Percentiles rank a stretch among this genome's conserved stretches.
Evolutionary conservation across 495 filamentous ascomycete species (phyloP).

Genomic region (Friedmanniomyces endolithicus): DNA sequence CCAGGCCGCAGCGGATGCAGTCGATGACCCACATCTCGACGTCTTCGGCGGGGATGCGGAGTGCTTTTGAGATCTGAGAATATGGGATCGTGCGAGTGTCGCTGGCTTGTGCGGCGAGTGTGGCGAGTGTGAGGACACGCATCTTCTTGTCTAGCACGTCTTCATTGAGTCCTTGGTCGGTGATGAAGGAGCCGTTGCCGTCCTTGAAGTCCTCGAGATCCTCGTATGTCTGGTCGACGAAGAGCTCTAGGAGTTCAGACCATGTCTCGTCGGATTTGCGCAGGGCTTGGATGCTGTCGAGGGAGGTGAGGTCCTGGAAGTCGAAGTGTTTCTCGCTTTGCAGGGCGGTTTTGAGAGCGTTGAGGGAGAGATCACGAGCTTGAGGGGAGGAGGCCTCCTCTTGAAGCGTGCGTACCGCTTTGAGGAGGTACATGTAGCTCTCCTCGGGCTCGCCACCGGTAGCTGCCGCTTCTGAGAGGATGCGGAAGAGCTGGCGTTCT

Average conservation of each 20-base stretch:
- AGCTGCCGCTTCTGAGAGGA: slow-evolving; percentile 63
- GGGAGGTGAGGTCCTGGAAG: slow-evolving; percentile 81
- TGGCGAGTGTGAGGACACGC: slow-evolving; percentile 84
- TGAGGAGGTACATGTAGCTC: slow-evolving; percentile 70
- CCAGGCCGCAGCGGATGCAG: slow-evolving; percentile 82
- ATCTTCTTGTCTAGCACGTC: slow-evolving; percentile 69
- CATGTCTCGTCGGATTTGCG: slow-evolving; percentile 67
- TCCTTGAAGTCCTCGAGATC: slow-evolving; percentile 90
- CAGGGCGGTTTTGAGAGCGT: slow-evolving; percentile 73
- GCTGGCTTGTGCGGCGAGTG: slow-evolving; percentile 61
- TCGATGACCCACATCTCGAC: slow-evolving; percentile 99
- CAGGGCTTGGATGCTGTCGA: slow-evolving; percentile 77
- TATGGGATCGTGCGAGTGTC: slow-evolving; percentile 78
- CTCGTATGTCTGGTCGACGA: slow-evolving; percentile 81
- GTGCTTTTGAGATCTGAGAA: slow-evolving; percentile 60
- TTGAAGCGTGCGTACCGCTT: slow-evolving; percentile 72
- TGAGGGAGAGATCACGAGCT: slow-evolving; percentile 68
- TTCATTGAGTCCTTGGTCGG: slow-evolving; percentile 53
- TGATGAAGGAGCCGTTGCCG: slow-evolving; percentile 66
- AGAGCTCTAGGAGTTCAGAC: slow-evolving; percentile 87
- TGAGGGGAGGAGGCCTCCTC: slow-evolving; percentile 49
- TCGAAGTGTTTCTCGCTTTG: slow-evolving; percentile 67
- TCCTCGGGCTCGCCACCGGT: slow-evolving; percentile 64
- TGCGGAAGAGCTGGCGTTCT: slow-evolving; percentile 64
- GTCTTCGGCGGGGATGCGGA: slow-evolving; percentile 67